Evolutionary conservation across 2,329 filamentous ascomycete genomes (phyloP).

Genomic region (Sclerotinia spermophila): DNA sequence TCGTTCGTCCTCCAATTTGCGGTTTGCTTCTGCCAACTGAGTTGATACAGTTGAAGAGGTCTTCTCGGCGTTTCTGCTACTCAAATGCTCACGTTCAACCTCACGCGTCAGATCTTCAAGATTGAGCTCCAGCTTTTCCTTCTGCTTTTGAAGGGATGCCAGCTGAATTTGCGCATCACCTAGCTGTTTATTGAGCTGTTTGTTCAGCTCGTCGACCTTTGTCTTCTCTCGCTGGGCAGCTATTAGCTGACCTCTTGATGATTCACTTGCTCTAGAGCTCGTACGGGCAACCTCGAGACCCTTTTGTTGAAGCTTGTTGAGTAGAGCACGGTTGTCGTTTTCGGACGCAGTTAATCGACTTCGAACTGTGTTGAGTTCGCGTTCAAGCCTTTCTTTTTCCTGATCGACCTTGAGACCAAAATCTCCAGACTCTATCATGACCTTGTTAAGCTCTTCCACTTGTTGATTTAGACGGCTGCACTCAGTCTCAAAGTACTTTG

Average conservation of each 20-base stretch:
- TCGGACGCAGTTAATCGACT: constrained; percentile 87
- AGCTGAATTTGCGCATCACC: constrained; percentile 81
- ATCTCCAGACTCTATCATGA: constrained; percentile 83
- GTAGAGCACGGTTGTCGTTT: constrained; percentile 89
- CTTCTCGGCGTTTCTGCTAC: constrained; percentile 86
- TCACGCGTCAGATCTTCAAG: constrained; percentile 93
- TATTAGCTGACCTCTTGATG: constrained; percentile 70
- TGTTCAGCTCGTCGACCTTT: constrained; percentile 77
- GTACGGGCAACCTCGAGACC: constrained; percentile 93
- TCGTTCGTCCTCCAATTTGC: constrained; percentile 84
- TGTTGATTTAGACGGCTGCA: constrained; percentile 71
- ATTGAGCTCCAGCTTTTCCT: constrained; percentile 84
- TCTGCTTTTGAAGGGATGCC: constrained; percentile 84
- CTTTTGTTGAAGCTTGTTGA: constrained; percentile 97
- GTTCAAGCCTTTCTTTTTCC: constrained; percentile 87
- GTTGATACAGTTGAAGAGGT: constrained; percentile 73
- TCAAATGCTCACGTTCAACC: constrained; percentile 83
- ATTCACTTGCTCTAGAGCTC: constrained; percentile 79
- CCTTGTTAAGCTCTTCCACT: constrained; percentile 79
- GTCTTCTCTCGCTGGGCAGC: constrained; percentile 79
- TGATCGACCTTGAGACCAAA: constrained; percentile 90
- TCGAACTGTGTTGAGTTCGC: constrained; percentile 86
- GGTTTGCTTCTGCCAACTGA: constrained; percentile 84
- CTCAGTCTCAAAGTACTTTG: constrained; percentile 77
- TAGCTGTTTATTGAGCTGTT: constrained; percentile 76